phyloP scores from a whole-genome alignment of 257 asterid species.

The Forsythia suspensa region DNA sequence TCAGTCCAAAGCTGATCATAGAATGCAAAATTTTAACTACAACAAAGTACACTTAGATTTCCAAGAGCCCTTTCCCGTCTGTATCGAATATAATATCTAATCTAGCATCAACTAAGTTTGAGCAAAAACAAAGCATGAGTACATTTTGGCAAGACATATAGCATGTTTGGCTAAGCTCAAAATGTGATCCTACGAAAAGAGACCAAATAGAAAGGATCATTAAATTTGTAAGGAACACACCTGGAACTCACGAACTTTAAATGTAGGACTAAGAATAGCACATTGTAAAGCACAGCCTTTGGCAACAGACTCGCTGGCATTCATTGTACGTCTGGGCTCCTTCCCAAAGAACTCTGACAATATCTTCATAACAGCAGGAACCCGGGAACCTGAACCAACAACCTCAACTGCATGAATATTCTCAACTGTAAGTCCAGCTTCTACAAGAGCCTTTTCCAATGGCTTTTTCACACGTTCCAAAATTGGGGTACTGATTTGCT shows the following conservation, averaged over 20 bases:
- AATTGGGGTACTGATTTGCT: slow-evolving; percentile 76
- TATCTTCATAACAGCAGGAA: slow-evolving; percentile 80
- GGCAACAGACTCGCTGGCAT: slow-evolving; percentile 96
- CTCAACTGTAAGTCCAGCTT: slow-evolving; percentile 69
- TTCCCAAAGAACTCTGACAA: slow-evolving; percentile 82
- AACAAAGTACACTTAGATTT: too few species aligned
- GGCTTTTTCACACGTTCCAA: slow-evolving; percentile 93
- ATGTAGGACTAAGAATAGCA: slow-evolving; percentile 91
- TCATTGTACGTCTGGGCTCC: slow-evolving; percentile 98
- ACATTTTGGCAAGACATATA: neutral
- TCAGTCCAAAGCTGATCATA: neutral
- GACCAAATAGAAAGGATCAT: neutral
- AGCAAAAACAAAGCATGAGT: neutral
- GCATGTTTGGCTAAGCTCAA: neutral
- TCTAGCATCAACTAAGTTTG: neutral
- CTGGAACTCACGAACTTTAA: slow-evolving; percentile 94
- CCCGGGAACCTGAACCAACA: slow-evolving; percentile 94
- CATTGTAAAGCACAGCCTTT: slow-evolving; percentile 90
- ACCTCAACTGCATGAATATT: slow-evolving; percentile 81
- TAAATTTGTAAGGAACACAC: slow-evolving; percentile 32
- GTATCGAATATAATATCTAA: neutral
- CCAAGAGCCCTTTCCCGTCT: neutral
- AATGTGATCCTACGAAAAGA: neutral
- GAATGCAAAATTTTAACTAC: neutral
- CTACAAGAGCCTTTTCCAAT: slow-evolving; percentile 84